Evolutionary conservation across 441 rosid genomes (phyloP), one percentile per base, ranked within the genome.

Genomic region (Gossypium gossypioides): DNA sequence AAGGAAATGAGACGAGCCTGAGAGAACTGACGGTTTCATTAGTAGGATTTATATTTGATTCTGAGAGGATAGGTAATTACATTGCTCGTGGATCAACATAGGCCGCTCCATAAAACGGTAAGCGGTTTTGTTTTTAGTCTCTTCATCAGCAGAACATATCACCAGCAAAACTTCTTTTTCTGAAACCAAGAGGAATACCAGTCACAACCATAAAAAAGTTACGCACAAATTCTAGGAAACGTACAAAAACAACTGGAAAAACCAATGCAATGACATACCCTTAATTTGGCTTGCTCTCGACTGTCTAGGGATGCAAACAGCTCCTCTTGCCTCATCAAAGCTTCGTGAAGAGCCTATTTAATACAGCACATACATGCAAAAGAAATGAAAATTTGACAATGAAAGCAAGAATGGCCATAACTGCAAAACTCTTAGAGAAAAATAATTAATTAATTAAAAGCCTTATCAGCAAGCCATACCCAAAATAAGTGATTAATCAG

Each of bases 321-420:
- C 66, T 93, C 98, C 75, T 96, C 99, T 82, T 92, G 99, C 82
- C 85, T 89, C 92, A 96, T 92, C 71, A 88, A 82, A 72, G 98
- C 96, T 68, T 93, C 93, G 68, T 89, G 86, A 44, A 93, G 86
- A 54, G 97, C 97, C 97, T 96, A 84, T 42, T 69, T 60, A 61
- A 52, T 18, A 68, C 4, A 19, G 52, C 52, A 29, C 13, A n/a
- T n/a, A n/a, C 21, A 13, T 61, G 42, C 56, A 25, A 57, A 67
- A 19, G 9, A n/a, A 48, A 62, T 29, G 7, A 12, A 42, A 13
- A 6, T 60, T 3, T 8, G 12, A 46, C 12, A 25, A 42, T 46
- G 15, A 34, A 21, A 37, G 40, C 63, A 52, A 73, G 42, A 52
- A 34, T 5, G 55, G 44, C 2, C 6, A 22, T n/a, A 55, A 55